Base-by-base conservation (phyloP, 768 basidiomycete species). In the Calvatia gigantea region DNA sequence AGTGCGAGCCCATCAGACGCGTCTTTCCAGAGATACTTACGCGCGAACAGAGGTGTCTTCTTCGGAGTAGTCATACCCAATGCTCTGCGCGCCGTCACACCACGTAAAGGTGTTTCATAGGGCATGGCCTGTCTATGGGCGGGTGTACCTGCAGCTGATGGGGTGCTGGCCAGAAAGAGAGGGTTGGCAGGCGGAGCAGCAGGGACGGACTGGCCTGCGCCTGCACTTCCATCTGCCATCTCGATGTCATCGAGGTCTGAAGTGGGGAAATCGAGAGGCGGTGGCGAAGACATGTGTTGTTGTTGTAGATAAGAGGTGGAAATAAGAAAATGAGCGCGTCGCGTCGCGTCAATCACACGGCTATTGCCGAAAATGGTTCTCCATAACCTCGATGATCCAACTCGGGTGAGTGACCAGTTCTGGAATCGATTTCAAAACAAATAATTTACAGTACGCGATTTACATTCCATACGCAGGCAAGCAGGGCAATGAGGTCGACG, bases 201-300 rank as follows among this genome's bases (percentile, higher is more conserved):
- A 2, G 73, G 69, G 59, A 77, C 62, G 7, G 57, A 51, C 50
- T 60, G 57, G 17, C 51, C 56, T 23, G 50, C 56, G 45, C 41
- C 42, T 28, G 49, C 52, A 42, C 37, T 38, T n/a, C 60, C 70
- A 29, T 67, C 74, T 27, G 70, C 74, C 82, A 84, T 83, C n/a
- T 81, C 72, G 28, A 80, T 71, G 65, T 83, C 80, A 64, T 78
- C 78, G 58, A 73, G 62, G 50, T 86, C 85, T 4, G 84, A 86
- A 1, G 83, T 75, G 3, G 84, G 85, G 63, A 86, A 86, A 61
- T 86, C 83, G 35, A 86, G 67, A 31, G 78, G 73, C 17, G 84
- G 84, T 23, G 84, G 84, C 38, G 84, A 86, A 6, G 85, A 86
- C 85, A 87, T 86, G 51, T n/a, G n/a, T n/a, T n/a, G 37, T 64